Evolutionary conservation across 352 stramenopile species (phyloP), one percentile per base, ranked within the genome.

Genomic region (Plasmopara viticola): DNA sequence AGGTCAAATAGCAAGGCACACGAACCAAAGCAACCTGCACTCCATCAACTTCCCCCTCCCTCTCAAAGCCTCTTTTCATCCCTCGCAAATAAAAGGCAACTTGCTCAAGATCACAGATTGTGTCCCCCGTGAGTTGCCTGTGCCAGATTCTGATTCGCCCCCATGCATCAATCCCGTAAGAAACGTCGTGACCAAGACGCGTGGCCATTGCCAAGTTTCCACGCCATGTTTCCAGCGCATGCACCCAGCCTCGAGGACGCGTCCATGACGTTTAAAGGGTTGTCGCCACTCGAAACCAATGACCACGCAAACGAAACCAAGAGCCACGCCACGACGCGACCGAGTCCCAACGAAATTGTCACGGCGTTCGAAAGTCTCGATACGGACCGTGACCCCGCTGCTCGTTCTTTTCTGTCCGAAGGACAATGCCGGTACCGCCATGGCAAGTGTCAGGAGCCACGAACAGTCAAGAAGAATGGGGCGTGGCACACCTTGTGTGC

Each of bases 401-500:
- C 44, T 42, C 4, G 31, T 40, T 25, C 20, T 25, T 3, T 25
- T 3, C 20, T 25, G 20, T 25, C 20, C 13, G 62, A 71, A 15
- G 44, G 64, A 17, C 71, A 58, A 20, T 85, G 74, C 14, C 53
- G 61, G 18, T 87, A 87, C 50, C 69, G 73, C 37, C 65, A 68
- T 5, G 71, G 69, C 34, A 80, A 78, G 46, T 86, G 73, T 50
- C 55, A 28, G 2, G 45, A 72, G n/a, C 72, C 56, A n/a, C 77
- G 79, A 29, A 76, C 74, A 28, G 43, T 74, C 33, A 90, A 90
- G 64, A 82, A 71, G 51, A 86, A 83, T 52, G 79, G 79, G 9
- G 57, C 48, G 15, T 50, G 82, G 53, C 79, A 90, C 51, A 72
- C 64, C 45, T 84, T 76, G 53, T 90, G 79, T 34, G 74, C 83